These are phyloP conservation scores for Cyphellophora attinorum DNA, from an alignment of 2,329 filamentous ascomycete genomes.

Conservation along the genomic window DNA sequence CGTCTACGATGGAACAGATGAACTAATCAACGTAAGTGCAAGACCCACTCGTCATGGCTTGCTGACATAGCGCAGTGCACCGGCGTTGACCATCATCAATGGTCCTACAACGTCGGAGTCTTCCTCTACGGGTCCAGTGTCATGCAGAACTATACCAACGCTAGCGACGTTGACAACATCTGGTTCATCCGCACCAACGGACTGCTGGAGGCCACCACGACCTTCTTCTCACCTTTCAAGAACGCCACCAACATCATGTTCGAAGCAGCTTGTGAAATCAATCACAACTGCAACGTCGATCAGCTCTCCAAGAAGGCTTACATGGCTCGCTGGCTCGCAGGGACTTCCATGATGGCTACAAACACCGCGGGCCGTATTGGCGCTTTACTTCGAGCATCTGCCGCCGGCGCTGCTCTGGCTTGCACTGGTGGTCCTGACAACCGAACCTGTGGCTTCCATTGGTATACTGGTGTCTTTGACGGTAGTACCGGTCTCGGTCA, in stretches of 20 bases:
- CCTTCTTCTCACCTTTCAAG: slow-evolving; percentile 39
- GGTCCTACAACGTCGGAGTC: slow-evolving; percentile 57
- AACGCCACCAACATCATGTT: slow-evolving; percentile 45
- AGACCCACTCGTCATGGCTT: no score
- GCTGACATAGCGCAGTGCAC: no score
- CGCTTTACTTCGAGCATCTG: slow-evolving; percentile 48
- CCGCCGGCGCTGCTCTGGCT: slow-evolving; percentile 46
- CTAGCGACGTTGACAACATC: slow-evolving; percentile 42
- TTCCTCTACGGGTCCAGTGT: slow-evolving; percentile 37
- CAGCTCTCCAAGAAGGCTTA: slow-evolving; percentile 66
- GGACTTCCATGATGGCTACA: slow-evolving; percentile 52
- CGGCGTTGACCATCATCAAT: slow-evolving; percentile 52
- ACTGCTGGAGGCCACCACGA: slow-evolving; percentile 40
- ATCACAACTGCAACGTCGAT: slow-evolving; percentile 55
- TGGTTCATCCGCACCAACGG: slow-evolving; percentile 46
- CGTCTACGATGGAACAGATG: slow-evolving; percentile 55
- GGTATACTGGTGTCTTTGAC: slow-evolving; percentile 46
- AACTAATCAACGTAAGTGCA: slow-evolving; percentile 38
- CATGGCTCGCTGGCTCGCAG: slow-evolving; percentile 55
- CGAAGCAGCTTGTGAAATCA: slow-evolving; percentile 58
- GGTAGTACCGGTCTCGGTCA: slow-evolving; percentile 54
- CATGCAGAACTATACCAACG: slow-evolving; percentile 46
- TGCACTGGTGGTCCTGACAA: slow-evolving; percentile 52
- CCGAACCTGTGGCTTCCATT: slow-evolving; percentile 55
- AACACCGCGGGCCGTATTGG: slow-evolving; percentile 46